Base-by-base conservation (phyloP, 805 yeast genomes). In the Jamesozyma lodderae region DNA sequence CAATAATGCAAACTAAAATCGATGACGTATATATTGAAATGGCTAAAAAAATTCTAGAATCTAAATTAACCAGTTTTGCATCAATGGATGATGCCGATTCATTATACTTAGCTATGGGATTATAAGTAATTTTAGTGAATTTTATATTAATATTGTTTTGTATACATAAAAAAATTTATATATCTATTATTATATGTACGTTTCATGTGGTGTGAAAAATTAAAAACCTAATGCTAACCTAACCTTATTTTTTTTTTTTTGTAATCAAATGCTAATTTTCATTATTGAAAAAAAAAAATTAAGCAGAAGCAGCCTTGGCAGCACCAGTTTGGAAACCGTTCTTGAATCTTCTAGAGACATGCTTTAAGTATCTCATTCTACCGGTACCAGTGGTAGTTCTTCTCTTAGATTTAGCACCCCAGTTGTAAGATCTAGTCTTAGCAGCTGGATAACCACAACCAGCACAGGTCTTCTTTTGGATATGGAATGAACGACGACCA, bases 391-490 rank as follows among this genome's bases (percentile, higher is more conserved):
- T 88, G 59, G 98, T 92, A 72, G 83, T 82, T 85, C 98, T 87
- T 86, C 98, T 87, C 82, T 88, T 85, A 67, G 96, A 95, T 83
- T 92, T 92, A 58, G 73, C 73, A 71, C 94, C 96, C 98, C 98
- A 92, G 96, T 92, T 92, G 95, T 73, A 82, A 65, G 86, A 80
- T 84, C 98, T 88, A 73, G 82, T 70, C 79, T 92, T 92, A 63
- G 97, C 97, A 66, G 97, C 86, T 75, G 98, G 98, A 82, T 92
- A 92, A 66, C 98, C 98, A 77, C 98, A 92, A 58, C 92, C 73
- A 69, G 97, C 70, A 77, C 98, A 92, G 64, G 95, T 86, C 81
- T 85, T 84, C 95, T 90, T 92, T 79, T 92, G 98, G 69, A 81
- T 74, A 77, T 92, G 97, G 94, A 90, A 90, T 48, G 96, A 81